phyloP scores from a whole-genome alignment of 345 rosid species.

The Nephelium lappaceum region DNA sequence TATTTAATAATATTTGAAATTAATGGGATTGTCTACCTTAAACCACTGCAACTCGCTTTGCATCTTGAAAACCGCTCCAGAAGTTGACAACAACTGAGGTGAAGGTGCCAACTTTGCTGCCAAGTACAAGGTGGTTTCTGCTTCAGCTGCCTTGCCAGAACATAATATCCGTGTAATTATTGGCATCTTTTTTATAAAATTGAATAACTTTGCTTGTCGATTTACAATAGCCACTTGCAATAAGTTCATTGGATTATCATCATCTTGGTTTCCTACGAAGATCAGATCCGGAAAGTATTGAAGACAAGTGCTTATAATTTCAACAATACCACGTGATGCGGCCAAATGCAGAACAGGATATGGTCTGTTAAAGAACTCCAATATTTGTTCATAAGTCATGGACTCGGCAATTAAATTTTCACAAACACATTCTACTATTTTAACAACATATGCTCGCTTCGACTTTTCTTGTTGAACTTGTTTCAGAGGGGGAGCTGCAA shows the following conservation, averaged over 20 bases:
- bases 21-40: background rate
- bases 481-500: too few species aligned
- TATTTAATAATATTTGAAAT: too few species aligned
- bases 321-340: background rate
- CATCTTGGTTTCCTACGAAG: background rate
- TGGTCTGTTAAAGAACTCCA: too few species aligned
- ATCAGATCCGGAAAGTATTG: background rate
- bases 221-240: background rate
- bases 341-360: too few species aligned
- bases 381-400: too few species aligned
- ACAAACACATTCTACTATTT: too few species aligned
- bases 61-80: background rate
- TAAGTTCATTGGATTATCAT: background rate
- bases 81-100: background rate
- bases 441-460: too few species aligned
- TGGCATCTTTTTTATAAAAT: background rate
- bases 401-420: too few species aligned
- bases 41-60: background rate
- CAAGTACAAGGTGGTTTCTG: background rate
- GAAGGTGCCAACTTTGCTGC: background rate
- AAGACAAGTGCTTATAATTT: background rate
- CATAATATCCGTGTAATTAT: too few species aligned
- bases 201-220: background rate
- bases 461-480: too few species aligned
- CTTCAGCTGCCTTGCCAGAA: too few species aligned